phyloP scores from a whole-genome alignment of 2,329 filamentous ascomycete genomes.

The Sclerotinia sclerotiorum region DNA sequence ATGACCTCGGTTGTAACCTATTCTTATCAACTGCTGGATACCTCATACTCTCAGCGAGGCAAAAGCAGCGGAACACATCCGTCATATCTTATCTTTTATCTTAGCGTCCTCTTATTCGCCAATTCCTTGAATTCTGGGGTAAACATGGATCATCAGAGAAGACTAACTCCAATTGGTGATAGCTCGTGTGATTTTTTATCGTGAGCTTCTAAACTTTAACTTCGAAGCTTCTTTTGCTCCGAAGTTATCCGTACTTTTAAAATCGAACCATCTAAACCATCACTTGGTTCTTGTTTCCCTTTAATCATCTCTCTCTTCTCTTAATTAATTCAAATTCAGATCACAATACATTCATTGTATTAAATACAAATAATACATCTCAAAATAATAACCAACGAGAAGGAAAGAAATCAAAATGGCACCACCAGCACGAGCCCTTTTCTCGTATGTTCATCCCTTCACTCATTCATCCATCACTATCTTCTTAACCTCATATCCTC shows the following conservation, averaged over 20 bases:
- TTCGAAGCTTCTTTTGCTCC: not conserved
- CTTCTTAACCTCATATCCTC: too few relatives aligned
- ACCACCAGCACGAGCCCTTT: constrained; percentile 21
- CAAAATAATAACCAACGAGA: not conserved
- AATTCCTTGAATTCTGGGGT: not conserved
- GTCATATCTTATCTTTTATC: not conserved
- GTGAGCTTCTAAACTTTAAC: constrained; percentile 3
- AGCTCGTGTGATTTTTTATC: constrained; percentile 18
- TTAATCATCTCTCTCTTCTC: not conserved
- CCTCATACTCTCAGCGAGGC: not conserved
- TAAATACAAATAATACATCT: not conserved
- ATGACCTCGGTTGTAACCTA: too few relatives aligned
- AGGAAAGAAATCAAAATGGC: not conserved
- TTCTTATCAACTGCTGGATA: too few relatives aligned
- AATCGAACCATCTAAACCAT: not conserved
- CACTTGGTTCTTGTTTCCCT: not conserved
- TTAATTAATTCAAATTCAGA: not conserved
- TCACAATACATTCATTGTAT: not conserved
- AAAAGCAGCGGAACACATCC: not conserved
- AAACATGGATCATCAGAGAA: not conserved
- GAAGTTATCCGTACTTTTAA: not conserved
- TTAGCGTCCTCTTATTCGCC: not conserved
- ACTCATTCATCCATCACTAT: too few relatives aligned
- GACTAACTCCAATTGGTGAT: not conserved
- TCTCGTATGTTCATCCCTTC: constrained; percentile 15